These are phyloP conservation scores for Glonium stellatum DNA, from an alignment of 495 filamentous ascomycete genomes.

Conservation along the genomic window DNA sequence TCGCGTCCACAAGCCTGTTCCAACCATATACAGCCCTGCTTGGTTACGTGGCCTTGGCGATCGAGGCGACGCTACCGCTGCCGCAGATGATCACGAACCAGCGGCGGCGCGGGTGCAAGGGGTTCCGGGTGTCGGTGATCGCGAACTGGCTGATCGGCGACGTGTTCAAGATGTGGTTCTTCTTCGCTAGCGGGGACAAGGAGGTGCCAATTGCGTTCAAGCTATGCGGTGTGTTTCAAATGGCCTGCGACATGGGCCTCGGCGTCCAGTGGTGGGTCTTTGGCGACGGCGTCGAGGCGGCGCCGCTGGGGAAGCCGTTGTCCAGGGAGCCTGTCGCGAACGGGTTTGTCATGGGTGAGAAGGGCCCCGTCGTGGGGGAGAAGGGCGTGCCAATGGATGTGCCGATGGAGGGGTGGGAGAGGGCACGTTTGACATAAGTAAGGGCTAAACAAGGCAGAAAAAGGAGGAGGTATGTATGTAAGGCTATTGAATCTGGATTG, in stretches of 20 bases:
- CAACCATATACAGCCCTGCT: conserved; percentile 61
- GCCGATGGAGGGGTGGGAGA: conserved; percentile 10
- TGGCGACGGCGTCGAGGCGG: conserved; percentile 46
- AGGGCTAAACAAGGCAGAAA: not conserved
- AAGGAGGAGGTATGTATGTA: not conserved
- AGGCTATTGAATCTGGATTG: not conserved
- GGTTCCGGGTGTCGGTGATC: conserved; percentile 81
- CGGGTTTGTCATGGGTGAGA: conserved; percentile 1
- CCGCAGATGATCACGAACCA: conserved; percentile 84
- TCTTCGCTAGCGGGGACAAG: conserved; percentile 48
- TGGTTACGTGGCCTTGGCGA: conserved; percentile 75
- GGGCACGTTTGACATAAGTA: not conserved
- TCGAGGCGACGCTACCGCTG: conserved; percentile 84
- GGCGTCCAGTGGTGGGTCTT: conserved; percentile 84
- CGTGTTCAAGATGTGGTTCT: conserved; percentile 92
- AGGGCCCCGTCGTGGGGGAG: not conserved
- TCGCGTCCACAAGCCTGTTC: conserved; percentile 58
- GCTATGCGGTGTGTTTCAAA: conserved; percentile 87
- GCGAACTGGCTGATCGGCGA: conserved; percentile 87
- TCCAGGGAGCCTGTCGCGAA: not conserved
- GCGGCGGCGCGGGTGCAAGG: conserved; percentile 71
- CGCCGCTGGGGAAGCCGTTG: not conserved
- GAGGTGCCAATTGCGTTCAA: conserved; percentile 81
- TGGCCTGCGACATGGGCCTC: conserved; percentile 71
- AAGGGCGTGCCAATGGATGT: conserved; percentile 4